phyloP scores from a whole-genome alignment of 768 basidiomycete genomes.

The Leccinellum rugosiceps region DNA sequence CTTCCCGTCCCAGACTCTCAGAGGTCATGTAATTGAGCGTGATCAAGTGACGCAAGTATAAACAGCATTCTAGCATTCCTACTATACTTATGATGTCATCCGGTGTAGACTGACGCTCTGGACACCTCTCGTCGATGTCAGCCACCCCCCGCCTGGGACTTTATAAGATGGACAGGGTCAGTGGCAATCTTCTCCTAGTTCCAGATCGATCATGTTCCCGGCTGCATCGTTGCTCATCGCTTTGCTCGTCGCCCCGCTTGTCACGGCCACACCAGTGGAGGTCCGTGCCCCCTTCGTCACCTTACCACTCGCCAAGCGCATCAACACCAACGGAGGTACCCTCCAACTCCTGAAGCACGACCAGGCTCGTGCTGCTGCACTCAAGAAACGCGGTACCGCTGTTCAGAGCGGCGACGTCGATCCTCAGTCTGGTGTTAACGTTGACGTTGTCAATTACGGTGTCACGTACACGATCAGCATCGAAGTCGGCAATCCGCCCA shows the following conservation, averaged over 20 bases:
- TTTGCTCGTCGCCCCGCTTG: conserved; percentile 44
- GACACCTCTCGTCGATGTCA: background rate
- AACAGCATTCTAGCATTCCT: background rate
- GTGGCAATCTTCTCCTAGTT: background rate
- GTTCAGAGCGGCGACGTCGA: conserved; percentile 25
- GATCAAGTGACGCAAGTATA: background rate
- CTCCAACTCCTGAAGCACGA: conserved; percentile 50
- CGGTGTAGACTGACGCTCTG: background rate
- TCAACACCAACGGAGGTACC: conserved; percentile 48
- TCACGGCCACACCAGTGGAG: conserved; percentile 42
- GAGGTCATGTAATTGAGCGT: background rate
- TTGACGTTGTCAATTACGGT: conserved; percentile 42
- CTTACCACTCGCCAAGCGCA: conserved; percentile 48
- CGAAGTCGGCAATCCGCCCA: conserved; percentile 53
- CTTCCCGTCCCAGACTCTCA: background rate
- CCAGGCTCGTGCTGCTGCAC: conserved; percentile 43
- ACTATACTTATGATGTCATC: background rate
- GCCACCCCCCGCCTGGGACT: background rate
- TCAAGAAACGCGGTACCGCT: conserved; percentile 35
- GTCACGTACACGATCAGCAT: conserved; percentile 36
- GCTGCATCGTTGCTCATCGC: conserved; percentile 29
- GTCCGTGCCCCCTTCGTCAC: conserved; percentile 39
- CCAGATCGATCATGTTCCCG: background rate
- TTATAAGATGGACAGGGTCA: background rate
- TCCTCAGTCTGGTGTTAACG: conserved; percentile 21